Evolutionary conservation across 129 eudicot genomes (phyloP).

Genomic region (Calendula officinalis): DNA sequence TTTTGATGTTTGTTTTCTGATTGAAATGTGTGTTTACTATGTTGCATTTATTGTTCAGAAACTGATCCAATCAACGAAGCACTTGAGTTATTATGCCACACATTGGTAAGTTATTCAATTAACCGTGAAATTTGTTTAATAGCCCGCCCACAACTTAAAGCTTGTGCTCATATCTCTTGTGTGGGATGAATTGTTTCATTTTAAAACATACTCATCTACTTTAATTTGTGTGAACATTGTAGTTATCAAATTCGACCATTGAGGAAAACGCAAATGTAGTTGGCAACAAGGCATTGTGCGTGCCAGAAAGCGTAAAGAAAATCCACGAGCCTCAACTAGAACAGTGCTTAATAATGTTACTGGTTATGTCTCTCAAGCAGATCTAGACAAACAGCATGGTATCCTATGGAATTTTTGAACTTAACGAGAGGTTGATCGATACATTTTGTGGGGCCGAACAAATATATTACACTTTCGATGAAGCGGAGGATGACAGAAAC

Average conservation of each 20-base stretch:
- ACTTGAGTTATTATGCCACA: constrained; percentile 64
- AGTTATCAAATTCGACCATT: neutral
- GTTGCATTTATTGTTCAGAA: constrained; percentile 82
- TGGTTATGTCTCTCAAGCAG: neutral
- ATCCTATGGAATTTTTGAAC: too few relatives aligned
- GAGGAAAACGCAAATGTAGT: neutral
- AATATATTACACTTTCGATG: too few relatives aligned
- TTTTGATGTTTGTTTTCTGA: constrained; percentile 3
- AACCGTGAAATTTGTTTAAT: too few relatives aligned
- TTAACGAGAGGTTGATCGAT: too few relatives aligned
- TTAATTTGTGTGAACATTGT: neutral
- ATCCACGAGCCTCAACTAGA: neutral
- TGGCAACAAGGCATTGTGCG: neutral
- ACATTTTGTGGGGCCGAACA: too few relatives aligned
- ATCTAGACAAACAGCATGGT: neutral
- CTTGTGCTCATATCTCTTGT: too few relatives aligned
- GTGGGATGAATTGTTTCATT: too few relatives aligned
- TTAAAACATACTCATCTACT: too few relatives aligned
- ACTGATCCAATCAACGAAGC: constrained; percentile 62
- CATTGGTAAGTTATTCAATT: constrained; percentile 44
- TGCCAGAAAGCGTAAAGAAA: neutral
- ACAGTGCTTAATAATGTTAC: neutral
- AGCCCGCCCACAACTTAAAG: too few relatives aligned
- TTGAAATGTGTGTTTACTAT: neutral
- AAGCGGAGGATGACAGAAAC: too few relatives aligned